These are phyloP conservation scores for Tylopilus balloui DNA, from an alignment of 768 basidiomycete species.

Conservation along the genomic window DNA sequence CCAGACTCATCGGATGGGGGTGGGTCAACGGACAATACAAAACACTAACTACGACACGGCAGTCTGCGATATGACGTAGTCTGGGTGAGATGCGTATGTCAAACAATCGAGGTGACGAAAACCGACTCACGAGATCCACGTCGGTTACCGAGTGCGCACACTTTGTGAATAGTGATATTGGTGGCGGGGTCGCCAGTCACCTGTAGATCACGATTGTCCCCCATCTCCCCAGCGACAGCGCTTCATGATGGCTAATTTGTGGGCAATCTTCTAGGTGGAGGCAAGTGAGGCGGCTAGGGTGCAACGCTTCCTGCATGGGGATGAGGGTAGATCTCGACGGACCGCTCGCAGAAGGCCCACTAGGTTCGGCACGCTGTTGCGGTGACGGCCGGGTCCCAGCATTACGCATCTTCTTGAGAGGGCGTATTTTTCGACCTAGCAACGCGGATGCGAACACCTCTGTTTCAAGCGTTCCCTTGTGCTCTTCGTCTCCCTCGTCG, in stretches of 20 bases:
- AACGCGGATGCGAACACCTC: conserved; percentile 25
- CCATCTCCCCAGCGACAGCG: conserved; percentile 35
- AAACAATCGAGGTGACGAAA: conserved; percentile 6
- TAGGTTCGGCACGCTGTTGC: conserved; percentile 9
- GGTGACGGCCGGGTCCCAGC: conserved; percentile 3
- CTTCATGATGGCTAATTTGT: conserved; percentile 36
- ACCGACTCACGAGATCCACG: conserved; percentile 21
- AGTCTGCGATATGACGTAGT: conserved; percentile 18
- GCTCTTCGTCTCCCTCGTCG: conserved; percentile 13
- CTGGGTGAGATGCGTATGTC: conserved; percentile 11
- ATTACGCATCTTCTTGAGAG: conserved; percentile 32
- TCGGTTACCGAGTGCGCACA: conserved; percentile 5
- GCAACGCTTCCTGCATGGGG: conserved; percentile 35
- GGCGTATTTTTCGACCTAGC: conserved; percentile 31
- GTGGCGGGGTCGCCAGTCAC: conserved; percentile 5
- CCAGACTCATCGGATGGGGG: conserved; percentile 3
- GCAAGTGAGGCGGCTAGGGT: conserved; percentile 35
- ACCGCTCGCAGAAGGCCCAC: conserved; percentile 10
- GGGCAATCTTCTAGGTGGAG: conserved; percentile 41
- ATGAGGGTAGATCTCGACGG: conserved; percentile 33
- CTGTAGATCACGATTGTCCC: conserved; percentile 30
- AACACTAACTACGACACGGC: conserved; percentile 7
- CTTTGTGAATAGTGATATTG: not conserved
- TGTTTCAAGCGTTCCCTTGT: conserved; percentile 11
- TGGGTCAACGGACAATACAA: conserved; percentile 29